phyloP scores from a whole-genome alignment of 2,329 filamentous ascomycete species.

The Fusarium lateritium region DNA sequence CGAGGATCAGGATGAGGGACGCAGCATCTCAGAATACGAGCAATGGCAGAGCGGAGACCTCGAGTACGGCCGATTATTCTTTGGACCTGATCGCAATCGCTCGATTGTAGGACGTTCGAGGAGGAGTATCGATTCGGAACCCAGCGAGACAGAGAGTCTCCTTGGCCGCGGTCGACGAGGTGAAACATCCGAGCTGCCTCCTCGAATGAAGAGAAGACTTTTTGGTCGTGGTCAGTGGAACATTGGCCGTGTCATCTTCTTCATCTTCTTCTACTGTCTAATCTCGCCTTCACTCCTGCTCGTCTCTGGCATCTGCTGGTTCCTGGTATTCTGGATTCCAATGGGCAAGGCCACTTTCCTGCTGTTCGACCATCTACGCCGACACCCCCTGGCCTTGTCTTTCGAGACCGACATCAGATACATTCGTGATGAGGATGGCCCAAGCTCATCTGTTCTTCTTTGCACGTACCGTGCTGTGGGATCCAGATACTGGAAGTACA shows the following conservation, averaged over 20 bases:
- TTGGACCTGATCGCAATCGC: slow-evolving; percentile 83
- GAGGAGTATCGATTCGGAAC: slow-evolving; percentile 87
- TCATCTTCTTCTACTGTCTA: slow-evolving; percentile 94
- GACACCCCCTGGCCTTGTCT: slow-evolving; percentile 91
- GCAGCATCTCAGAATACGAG: slow-evolving; percentile 98
- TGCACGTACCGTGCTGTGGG: slow-evolving; percentile 98
- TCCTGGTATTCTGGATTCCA: slow-evolving; percentile 96
- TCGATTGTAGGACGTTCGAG: slow-evolving; percentile 90
- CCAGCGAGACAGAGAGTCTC: slow-evolving; percentile 90
- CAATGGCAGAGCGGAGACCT: slow-evolving; percentile 99
- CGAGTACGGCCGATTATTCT: slow-evolving; percentile 95
- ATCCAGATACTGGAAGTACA: slow-evolving; percentile 99
- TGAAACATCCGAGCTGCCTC: slow-evolving; percentile 60
- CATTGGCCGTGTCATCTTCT: slow-evolving; percentile 93
- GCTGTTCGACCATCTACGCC: slow-evolving; percentile 89
- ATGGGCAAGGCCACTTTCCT: slow-evolving; percentile 97
- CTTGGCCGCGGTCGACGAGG: slow-evolving; percentile 74
- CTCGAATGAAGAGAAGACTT: slow-evolving; percentile 80
- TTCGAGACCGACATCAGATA: slow-evolving; percentile 90
- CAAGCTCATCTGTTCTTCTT: slow-evolving; percentile 88
- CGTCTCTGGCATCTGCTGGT: slow-evolving; percentile 92
- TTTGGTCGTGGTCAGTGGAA: slow-evolving; percentile 98
- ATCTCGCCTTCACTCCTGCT: slow-evolving; percentile 89
- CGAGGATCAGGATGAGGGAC: slow-evolving; percentile 94
- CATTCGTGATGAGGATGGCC: slow-evolving; percentile 77